A percentile compares a stretch with the other conserved stretches of the same genome.
Conservation (phyloP, 2,329 filamentous ascomycete species). For the Arthrobotrys entomopaga region DNA sequence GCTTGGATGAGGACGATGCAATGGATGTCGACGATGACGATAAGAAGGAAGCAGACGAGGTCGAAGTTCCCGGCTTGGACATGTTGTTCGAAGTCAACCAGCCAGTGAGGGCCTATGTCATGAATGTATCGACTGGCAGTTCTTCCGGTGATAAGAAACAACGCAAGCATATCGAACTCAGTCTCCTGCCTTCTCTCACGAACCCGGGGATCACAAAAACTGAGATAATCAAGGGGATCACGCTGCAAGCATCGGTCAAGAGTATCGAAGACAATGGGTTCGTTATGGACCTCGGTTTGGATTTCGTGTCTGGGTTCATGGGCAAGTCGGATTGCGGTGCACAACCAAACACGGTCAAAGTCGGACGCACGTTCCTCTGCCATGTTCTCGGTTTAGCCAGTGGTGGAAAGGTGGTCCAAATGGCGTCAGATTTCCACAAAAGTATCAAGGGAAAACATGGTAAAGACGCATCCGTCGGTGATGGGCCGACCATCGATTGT, state of each 20-base stretch:
- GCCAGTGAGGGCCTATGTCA: constrained; percentile 87
- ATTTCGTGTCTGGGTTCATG: constrained; percentile 81
- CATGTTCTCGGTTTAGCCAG: constrained; percentile 78
- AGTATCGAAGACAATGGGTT: constrained; percentile 97
- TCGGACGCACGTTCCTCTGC: constrained; percentile 83
- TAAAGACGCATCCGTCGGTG: constrained; percentile 62
- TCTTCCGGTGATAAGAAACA: constrained; percentile 67
- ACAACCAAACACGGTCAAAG: constrained; percentile 45
- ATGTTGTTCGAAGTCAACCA: constrained; percentile 83
- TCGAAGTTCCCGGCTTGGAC: constrained; percentile 70
- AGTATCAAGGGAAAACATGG: constrained; percentile 61
- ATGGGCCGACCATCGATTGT: constrained; percentile 85
- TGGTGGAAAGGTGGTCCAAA: constrained; percentile 84
- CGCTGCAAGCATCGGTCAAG: constrained; percentile 84
- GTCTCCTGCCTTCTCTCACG: constrained; percentile 79
- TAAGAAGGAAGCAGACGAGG: constrained; percentile 67
- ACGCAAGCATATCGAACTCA: constrained; percentile 86
- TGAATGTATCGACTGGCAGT: constrained; percentile 70
- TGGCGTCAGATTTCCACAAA: constrained; percentile 79
- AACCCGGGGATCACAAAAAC: constrained; percentile 79
- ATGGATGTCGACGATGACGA: constrained; percentile 68
- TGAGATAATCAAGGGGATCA: constrained; percentile 78
- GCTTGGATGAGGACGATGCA: constrained; percentile 70
- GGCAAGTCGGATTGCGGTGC: constrained; percentile 76
- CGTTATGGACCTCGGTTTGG: constrained; percentile 88